phyloP scores from a whole-genome alignment of 2,329 filamentous ascomycete species.

The Fusarium coffeatum region DNA sequence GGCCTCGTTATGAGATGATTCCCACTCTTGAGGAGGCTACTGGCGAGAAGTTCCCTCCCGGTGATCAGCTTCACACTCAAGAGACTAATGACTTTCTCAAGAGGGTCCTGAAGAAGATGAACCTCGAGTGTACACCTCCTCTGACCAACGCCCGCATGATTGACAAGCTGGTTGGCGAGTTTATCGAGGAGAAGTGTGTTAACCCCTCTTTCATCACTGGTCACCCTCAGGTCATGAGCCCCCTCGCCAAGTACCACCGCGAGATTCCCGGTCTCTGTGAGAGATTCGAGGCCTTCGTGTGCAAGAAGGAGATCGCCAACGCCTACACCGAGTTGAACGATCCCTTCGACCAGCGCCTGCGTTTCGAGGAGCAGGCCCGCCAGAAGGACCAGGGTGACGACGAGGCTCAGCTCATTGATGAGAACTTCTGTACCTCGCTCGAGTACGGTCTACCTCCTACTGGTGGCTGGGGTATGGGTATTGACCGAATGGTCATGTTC shows the following conservation, averaged over 20 bases:
- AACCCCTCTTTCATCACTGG: constrained; percentile 78
- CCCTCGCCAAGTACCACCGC: constrained; percentile 95
- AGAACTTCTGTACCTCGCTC: constrained; percentile 91
- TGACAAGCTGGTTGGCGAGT: constrained; percentile 93
- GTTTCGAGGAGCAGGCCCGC: constrained; percentile 88
- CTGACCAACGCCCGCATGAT: constrained; percentile 96
- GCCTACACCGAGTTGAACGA: constrained; percentile 96
- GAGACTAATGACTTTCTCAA: constrained; percentile 92
- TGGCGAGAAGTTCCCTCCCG: constrained; percentile 93
- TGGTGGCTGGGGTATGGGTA: constrained; percentile 95
- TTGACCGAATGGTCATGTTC: constrained; percentile 95
- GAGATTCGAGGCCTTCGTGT: constrained; percentile 95
- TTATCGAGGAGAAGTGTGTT: constrained; percentile 92
- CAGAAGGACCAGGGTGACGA: constrained; percentile 98
- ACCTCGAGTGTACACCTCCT: constrained; percentile 88
- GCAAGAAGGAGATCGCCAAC: constrained; percentile 84
- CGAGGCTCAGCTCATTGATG: constrained; percentile 94
- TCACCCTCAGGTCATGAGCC: constrained; percentile 82
- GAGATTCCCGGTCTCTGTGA: constrained; percentile 86
- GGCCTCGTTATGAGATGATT: constrained; percentile 96
- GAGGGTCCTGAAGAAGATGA: constrained; percentile 85
- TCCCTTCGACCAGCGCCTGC: constrained; percentile 90
- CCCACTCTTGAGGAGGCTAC: constrained; percentile 82
- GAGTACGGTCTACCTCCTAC: constrained; percentile 94
- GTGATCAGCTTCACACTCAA: constrained; percentile 87